Percentiles rank a stretch among this genome's conserved stretches.
Conservation (phyloP, 1,139 yeast genomes). For the Protomyces gravidus region DNA sequence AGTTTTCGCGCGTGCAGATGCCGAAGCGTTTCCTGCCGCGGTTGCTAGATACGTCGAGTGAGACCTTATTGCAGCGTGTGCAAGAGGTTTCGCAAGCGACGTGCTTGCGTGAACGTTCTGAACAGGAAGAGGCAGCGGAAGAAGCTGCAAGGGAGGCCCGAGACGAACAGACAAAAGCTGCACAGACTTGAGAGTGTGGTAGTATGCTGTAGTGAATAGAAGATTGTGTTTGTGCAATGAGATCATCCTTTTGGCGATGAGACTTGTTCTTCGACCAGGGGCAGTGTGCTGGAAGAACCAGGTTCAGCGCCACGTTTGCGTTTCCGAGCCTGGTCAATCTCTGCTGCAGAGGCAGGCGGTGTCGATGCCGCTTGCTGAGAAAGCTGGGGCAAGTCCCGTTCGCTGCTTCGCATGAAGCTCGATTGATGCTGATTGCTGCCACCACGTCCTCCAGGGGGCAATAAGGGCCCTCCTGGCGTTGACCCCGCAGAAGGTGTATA, state of each 20-base stretch:
- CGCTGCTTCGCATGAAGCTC: not conserved
- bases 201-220: too few species aligned
- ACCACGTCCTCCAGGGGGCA: not conserved
- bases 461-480: not conserved
- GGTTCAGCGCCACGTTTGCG: not conserved
- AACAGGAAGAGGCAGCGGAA: not conserved
- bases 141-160: not conserved
- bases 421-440: not conserved
- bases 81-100: conserved; percentile 1
- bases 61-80: not conserved
- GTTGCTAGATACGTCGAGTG: conserved; percentile 3
- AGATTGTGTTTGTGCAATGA: too few species aligned
- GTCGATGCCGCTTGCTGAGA: not conserved
- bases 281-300: not conserved
- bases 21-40: conserved; percentile 83
- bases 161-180: not conserved
- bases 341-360: not conserved
- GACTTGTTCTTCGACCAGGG: not conserved
- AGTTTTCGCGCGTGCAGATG: conserved; percentile 79
- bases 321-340: not conserved
- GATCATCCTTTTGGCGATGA: not conserved
- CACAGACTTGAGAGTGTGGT: too few species aligned
- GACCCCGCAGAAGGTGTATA: not conserved
- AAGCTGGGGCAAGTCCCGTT: not conserved
- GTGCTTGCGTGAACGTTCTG: not conserved